Conservation (phyloP, 306 rosid genomes). For the Malus orientalis region DNA sequence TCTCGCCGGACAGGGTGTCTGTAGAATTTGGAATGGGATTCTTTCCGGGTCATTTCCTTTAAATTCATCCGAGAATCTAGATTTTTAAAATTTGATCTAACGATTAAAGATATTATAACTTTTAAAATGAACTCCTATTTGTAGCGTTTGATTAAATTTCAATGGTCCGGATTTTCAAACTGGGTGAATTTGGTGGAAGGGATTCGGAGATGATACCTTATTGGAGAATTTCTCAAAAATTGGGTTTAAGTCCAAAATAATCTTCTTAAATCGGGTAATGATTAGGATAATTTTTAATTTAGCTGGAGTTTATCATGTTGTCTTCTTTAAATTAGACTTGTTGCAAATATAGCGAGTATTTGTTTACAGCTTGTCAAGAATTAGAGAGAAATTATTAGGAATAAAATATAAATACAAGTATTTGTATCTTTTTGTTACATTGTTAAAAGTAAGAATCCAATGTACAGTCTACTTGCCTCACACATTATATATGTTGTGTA, state of each 20-base stretch:
- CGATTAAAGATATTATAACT: too few species aligned
- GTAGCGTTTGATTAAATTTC: too few species aligned
- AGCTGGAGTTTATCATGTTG: background rate
- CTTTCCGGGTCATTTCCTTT: fast-evolving
- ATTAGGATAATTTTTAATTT: background rate
- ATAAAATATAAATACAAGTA: too few species aligned
- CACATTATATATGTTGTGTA: too few species aligned
- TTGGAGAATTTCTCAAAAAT: background rate
- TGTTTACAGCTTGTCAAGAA: background rate
- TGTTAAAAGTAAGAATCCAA: background rate
- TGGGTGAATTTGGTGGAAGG: too few species aligned
- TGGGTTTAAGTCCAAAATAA: background rate
- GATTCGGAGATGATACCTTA: too few species aligned
- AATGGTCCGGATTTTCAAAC: too few species aligned
- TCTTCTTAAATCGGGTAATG: background rate
- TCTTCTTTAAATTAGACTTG: background rate
- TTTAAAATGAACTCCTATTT: too few species aligned
- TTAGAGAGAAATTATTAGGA: background rate
- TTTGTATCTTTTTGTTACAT: background rate
- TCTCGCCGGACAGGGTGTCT: background rate
- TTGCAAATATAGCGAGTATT: background rate
- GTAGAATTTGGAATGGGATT: background rate
- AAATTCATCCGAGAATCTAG: too few species aligned
- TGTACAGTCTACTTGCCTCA: too few species aligned
- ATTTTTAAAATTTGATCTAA: too few species aligned